A percentile compares a stretch with the other conserved stretches of the same genome.
Conservation (phyloP, 2,329 filamentous ascomycete species). For the Fusarium brachygibbosum region DNA sequence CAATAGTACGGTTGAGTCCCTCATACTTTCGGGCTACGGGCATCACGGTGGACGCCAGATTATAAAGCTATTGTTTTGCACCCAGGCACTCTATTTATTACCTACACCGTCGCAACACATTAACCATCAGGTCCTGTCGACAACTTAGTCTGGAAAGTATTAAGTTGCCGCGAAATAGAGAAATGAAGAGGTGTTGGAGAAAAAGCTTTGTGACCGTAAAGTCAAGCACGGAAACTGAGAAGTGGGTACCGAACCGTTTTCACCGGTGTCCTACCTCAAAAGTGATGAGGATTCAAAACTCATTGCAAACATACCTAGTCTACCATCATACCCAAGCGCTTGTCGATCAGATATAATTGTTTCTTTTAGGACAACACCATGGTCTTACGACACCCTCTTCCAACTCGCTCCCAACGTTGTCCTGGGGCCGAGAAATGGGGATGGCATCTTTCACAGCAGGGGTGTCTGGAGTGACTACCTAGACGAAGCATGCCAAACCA, state of each 20-base stretch:
- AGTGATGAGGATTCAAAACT: conserved; percentile 30
- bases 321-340: conserved; percentile 34
- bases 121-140: conserved; percentile 19
- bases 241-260: conserved; percentile 23
- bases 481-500: conserved; percentile 45
- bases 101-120: conserved; percentile 10
- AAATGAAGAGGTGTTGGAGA: conserved; percentile 7
- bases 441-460: conserved; percentile 27
- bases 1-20: conserved; percentile 40
- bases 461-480: conserved; percentile 29
- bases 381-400: neutral
- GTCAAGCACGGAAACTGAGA: conserved; percentile 25
- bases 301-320: conserved; percentile 45
- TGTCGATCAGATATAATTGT: conserved; percentile 45
- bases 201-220: neutral
- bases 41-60: conserved; percentile 18
- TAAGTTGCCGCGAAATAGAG: conserved; percentile 7
- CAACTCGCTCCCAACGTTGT: neutral
- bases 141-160: conserved; percentile 11
- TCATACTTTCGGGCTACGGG: conserved; percentile 27
- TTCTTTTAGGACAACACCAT: conserved; percentile 43
- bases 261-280: conserved; percentile 18
- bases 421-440: conserved; percentile 33
- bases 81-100: neutral
- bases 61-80: conserved; percentile 11